Evolutionary conservation across 768 basidiomycete species (phyloP), one percentile per base, ranked within the genome.

Genomic region (Tulasnella sp.): DNA sequence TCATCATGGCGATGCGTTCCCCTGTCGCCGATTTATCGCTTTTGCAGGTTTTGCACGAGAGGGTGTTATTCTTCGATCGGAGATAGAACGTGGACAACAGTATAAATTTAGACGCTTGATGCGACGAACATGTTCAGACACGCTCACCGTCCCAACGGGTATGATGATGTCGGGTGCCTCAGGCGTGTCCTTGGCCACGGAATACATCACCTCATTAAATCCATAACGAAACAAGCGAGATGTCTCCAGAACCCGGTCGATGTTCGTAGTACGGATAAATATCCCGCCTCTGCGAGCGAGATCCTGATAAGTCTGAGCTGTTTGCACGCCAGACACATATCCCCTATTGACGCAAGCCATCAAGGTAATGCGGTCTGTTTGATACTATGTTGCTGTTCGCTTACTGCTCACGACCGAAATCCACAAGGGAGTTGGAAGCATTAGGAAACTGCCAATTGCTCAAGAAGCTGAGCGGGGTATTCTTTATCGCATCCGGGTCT

Each of bases 151-250:
- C 1, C 59, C 51, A 2, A 42, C 43, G 26, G 59, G 51, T 19
- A 61, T 52, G 4, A 53, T 13, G 2, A 52, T 38, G 27, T 58
- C 56, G 4, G 43, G 56, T 24, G 29, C 10, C 42, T 23, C 30
- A 27, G 24, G 23, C 4, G 21, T 11, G 5, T 17, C 24, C 55
- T 21, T 45, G 17, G 19, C 27, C n/a, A 42, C 17, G 5, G 59
- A 26, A n/a, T 38, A 54, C 38, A 32, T 4, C 4, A 23, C 29
- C 4, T 30, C 58, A 9, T 61, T 21, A 38, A 61, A 61, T 1
- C 51, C 59, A 15, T 61, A 51, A 23, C 41, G 53, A 29, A 61
- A 61, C 59, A 51, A 61, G 21, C 59, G 59, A 30, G 51, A 19
- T 0, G 59, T 55, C 51, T 61, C 59, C 23, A 48, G 17, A 4